Percentiles rank a stretch among this genome's conserved stretches.
phyloP scores from a whole-genome alignment of 108 stramenopile species.

The Conticribra weissflogii region DNA sequence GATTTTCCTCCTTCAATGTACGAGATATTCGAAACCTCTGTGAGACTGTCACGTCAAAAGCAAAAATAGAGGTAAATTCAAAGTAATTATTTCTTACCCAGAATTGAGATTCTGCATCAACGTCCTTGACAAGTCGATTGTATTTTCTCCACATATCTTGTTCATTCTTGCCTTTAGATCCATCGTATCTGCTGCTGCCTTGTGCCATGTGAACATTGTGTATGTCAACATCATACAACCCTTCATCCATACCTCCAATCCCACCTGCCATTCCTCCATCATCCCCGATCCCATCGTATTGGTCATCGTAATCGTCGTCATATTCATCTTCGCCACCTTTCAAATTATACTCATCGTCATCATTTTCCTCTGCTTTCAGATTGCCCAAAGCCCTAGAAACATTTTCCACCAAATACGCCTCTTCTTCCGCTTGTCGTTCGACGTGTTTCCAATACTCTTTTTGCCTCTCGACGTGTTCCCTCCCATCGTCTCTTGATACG shows the following conservation, averaged over 20 bases:
- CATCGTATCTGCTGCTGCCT: constrained; percentile 26
- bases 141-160: constrained; percentile 61
- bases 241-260: constrained; percentile 43
- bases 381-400: constrained; percentile 34
- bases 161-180: constrained; percentile 36
- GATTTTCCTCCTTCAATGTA: constrained; percentile 23
- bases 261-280: constrained; percentile 62
- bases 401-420: constrained; percentile 57
- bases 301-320: constrained; percentile 89
- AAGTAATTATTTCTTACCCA: constrained; percentile 45
- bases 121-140: constrained; percentile 65
- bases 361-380: constrained; percentile 6
- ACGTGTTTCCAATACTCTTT: constrained; percentile 52
- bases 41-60: neutral
- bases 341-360: constrained; percentile 8
- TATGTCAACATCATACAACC: constrained; percentile 67
- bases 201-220: constrained; percentile 53
- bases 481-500: constrained; percentile 43
- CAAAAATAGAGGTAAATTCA: neutral
- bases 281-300: constrained; percentile 78
- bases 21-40: neutral
- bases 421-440: constrained; percentile 58
- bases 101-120: constrained; percentile 68
- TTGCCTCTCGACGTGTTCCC: constrained; percentile 61
- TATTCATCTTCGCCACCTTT: constrained; percentile 54